Conservation (phyloP, 208 protist species). For the Borovskyia barvae region DNA sequence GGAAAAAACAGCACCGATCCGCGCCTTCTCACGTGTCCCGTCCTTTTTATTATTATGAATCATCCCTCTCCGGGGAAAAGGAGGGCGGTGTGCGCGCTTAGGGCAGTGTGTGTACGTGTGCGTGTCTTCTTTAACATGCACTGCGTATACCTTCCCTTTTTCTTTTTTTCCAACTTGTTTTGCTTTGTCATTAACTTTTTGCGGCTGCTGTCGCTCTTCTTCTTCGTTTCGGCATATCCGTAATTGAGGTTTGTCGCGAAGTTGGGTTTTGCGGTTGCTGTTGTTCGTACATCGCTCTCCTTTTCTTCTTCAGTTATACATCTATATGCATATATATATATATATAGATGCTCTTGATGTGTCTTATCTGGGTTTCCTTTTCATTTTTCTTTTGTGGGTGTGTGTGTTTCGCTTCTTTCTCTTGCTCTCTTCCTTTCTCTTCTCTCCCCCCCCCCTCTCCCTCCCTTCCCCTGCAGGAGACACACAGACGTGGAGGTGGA, state of each 20-base stretch:
- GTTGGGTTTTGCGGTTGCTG: no score
- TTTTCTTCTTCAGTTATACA: not conserved
- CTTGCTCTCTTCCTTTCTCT: constrained; percentile 6
- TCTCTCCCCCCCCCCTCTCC: not conserved
- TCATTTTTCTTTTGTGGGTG: constrained; percentile 6
- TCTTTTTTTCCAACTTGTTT: constrained; percentile 11
- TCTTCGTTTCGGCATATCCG: not conserved
- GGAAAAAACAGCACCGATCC: no score
- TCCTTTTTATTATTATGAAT: no score
- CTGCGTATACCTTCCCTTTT: not conserved
- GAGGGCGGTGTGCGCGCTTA: no score
- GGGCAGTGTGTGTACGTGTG: constrained; percentile 5
- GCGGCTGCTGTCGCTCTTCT: not conserved
- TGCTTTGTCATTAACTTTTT: constrained; percentile 6
- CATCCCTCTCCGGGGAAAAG: no score
- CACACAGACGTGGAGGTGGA: no score
- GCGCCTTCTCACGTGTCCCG: no score
- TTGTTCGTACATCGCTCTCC: not conserved
- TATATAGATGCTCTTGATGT: constrained; percentile 14
- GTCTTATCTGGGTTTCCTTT: constrained; percentile 9
- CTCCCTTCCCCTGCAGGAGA: constrained; percentile 1
- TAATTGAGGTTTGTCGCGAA: constrained; percentile 6
- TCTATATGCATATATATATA: constrained; percentile 4
- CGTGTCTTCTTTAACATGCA: not conserved
- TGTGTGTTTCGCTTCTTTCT: constrained; percentile 14